Percentiles rank a stretch among this genome's conserved stretches.
phyloP scores from a whole-genome alignment of 2,329 filamentous ascomycete species.

The Juglanconis oblonga region DNA sequence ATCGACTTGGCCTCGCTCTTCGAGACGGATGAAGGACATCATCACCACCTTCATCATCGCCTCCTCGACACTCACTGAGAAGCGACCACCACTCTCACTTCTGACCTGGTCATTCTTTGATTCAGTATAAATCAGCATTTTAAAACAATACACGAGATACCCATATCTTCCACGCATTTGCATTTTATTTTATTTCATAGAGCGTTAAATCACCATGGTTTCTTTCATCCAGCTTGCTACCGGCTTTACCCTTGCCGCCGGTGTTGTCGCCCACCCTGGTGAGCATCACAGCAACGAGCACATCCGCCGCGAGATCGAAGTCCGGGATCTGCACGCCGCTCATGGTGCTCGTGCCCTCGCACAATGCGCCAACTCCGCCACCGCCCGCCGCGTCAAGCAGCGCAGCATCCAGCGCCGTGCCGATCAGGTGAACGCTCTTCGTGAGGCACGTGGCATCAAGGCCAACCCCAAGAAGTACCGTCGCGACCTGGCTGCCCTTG shows the following conservation, averaged over 20 bases:
- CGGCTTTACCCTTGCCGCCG: slow-evolving; percentile 20
- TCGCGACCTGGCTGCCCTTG: slow-evolving; percentile 29
- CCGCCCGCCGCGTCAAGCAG: slow-evolving; percentile 35
- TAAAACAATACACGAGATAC: neutral
- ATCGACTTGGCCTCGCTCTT: too few relatives aligned
- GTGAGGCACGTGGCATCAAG: slow-evolving; percentile 34
- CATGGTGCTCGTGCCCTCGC: slow-evolving; percentile 35
- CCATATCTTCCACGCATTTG: neutral
- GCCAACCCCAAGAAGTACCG: slow-evolving; percentile 30
- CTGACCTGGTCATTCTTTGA: too few relatives aligned
- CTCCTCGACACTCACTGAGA: too few relatives aligned
- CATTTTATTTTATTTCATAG: neutral
- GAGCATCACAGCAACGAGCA: slow-evolving; percentile 27
- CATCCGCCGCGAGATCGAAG: slow-evolving; percentile 33
- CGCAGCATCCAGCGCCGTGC: slow-evolving; percentile 39
- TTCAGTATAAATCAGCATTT: too few relatives aligned
- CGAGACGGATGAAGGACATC: too few relatives aligned
- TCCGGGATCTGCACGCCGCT: slow-evolving; percentile 29
- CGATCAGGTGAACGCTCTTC: slow-evolving; percentile 35
- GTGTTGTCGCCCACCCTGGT: slow-evolving; percentile 30
- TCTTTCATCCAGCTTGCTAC: slow-evolving; percentile 10
- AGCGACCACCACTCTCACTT: too few relatives aligned
- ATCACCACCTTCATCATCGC: too few relatives aligned
- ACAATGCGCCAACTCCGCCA: slow-evolving; percentile 36
- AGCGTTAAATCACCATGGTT: slow-evolving; percentile 9